A percentile compares a stretch with the other conserved stretches of the same genome.
Evolutionary conservation across 441 rosid genomes (phyloP).

Genomic region (Erodium texanum): DNA sequence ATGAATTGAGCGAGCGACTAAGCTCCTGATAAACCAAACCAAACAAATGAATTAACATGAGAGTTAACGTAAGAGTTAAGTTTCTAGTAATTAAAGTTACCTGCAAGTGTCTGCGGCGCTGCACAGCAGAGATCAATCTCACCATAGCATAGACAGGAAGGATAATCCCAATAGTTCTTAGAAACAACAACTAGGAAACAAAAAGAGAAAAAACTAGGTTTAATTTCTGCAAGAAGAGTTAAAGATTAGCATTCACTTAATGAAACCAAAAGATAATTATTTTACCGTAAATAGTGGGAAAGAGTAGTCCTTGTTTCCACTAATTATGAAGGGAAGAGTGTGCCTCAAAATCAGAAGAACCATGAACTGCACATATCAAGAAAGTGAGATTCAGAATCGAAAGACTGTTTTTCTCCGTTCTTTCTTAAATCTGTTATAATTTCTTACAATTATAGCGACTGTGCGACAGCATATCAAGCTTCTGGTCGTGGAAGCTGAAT

Average conservation of each 20-base stretch:
- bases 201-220: neutral
- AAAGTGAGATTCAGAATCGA: neutral
- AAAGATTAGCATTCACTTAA: neutral
- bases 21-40: constrained; percentile 26
- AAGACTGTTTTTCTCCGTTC: neutral
- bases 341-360: constrained; percentile 68
- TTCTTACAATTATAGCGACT: constrained; percentile 48
- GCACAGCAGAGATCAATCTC: constrained; percentile 42
- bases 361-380: constrained; percentile 54
- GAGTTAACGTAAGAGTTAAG: neutral
- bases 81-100: constrained; percentile 16
- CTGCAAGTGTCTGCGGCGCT: constrained; percentile 38
- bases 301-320: constrained; percentile 33
- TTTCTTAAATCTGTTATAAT: neutral
- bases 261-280: neutral
- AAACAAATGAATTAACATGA: constrained; percentile 5
- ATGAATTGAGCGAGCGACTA: constrained; percentile 25
- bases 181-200: constrained; percentile 40
- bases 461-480: constrained; percentile 52
- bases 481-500: constrained; percentile 45
- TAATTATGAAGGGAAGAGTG: constrained; percentile 56
- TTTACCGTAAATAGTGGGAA: constrained; percentile 52
- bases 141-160: constrained; percentile 60
- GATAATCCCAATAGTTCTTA: constrained; percentile 51
- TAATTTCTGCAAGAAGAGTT: constrained; percentile 7